These are phyloP conservation scores for Radiomyces spectabilis DNA, from an alignment of 192 early-diverging fungal species.

Conservation along the genomic window DNA sequence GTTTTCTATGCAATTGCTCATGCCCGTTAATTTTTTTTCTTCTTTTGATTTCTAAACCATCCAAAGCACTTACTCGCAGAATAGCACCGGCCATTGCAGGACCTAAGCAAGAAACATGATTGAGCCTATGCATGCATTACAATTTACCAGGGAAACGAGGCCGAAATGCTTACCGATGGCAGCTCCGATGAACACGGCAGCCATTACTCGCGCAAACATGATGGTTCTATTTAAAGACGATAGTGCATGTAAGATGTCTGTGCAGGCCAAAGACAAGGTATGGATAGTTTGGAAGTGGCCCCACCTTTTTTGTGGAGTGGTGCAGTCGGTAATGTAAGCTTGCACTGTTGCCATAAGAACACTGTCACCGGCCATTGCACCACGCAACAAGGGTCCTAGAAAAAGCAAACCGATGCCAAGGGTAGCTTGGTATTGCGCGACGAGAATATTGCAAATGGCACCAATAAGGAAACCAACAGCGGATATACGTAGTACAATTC, in stretches of 20 bases:
- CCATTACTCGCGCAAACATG: too few species aligned
- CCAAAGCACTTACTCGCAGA: too few species aligned
- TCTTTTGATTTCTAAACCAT: not conserved
- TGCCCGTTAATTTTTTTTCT: not conserved
- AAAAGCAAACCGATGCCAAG: slow-evolving; percentile 23
- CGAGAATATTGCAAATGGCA: slow-evolving; percentile 2
- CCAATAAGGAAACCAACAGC: slow-evolving; percentile 6
- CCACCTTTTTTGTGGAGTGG: slow-evolving; percentile 13
- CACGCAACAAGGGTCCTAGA: slow-evolving; percentile 15
- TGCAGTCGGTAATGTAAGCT: slow-evolving; percentile 23
- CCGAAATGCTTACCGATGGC: too few species aligned
- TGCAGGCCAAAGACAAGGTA: not conserved
- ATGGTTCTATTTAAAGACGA: not conserved
- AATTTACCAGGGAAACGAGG: too few species aligned
- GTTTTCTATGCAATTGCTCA: slow-evolving; percentile 3
- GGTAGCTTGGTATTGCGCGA: slow-evolving; percentile 1
- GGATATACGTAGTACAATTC: slow-evolving; percentile 8
- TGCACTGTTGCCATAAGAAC: slow-evolving; percentile 9
- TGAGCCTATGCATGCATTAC: too few species aligned
- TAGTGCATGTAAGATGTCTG: not conserved
- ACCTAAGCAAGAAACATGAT: too few species aligned
- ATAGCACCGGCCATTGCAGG: too few species aligned
- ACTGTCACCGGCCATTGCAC: slow-evolving; percentile 14
- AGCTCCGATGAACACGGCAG: too few species aligned
- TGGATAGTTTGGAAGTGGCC: not conserved